These are phyloP conservation scores for Colletotrichum liriopes DNA, from an alignment of 2,329 filamentous ascomycete species.

Conservation along the genomic window DNA sequence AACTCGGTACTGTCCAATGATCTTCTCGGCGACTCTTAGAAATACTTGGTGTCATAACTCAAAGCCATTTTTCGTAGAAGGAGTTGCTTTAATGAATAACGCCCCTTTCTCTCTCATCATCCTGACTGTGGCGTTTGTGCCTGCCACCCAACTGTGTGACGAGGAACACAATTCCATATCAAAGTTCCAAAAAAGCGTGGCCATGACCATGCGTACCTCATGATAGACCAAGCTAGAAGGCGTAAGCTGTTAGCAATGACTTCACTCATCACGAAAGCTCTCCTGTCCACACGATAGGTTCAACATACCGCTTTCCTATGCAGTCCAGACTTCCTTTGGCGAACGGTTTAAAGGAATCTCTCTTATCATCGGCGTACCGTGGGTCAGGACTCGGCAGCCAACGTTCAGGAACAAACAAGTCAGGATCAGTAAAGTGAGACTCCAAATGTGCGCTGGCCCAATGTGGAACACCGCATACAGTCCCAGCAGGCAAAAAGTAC, in stretches of 20 bases:
- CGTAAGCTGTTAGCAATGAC: not conserved
- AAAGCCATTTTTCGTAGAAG: not conserved
- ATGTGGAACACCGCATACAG: not conserved
- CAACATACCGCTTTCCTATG: conserved; percentile 3
- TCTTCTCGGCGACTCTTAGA: not conserved
- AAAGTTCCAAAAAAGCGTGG: not conserved
- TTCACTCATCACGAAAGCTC: not conserved
- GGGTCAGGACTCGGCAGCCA: not conserved
- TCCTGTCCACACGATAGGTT: no score
- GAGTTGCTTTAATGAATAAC: not conserved
- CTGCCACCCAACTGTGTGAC: not conserved
- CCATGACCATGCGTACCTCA: conserved; percentile 4
- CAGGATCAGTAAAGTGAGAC: conserved; percentile 1
- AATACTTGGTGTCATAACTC: not conserved
- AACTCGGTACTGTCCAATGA: not conserved
- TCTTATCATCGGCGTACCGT: not conserved
- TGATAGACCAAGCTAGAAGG: not conserved
- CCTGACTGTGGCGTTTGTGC: not conserved
- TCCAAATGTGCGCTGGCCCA: not conserved
- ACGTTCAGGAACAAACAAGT: not conserved
- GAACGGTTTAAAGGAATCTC: not conserved
- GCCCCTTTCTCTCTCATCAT: conserved; percentile 9
- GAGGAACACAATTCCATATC: not conserved
- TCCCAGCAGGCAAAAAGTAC: not conserved
- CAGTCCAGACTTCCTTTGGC: conserved; percentile 4